Evolutionary conservation across 2,329 filamentous ascomycete species (phyloP).

Genomic region (Pestalotiopsis sp.): DNA sequence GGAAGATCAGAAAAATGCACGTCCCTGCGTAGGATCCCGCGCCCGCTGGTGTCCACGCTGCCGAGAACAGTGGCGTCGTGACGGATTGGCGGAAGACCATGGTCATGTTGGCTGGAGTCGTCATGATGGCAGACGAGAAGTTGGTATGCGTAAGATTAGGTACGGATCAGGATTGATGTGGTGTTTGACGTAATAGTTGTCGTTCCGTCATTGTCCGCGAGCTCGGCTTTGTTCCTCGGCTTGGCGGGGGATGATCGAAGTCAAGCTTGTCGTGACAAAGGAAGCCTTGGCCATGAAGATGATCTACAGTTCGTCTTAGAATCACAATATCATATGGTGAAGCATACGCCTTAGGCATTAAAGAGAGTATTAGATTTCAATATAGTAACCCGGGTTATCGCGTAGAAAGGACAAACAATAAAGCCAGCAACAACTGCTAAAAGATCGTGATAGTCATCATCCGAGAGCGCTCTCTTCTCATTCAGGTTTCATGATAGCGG

Average conservation of each 20-base stretch:
- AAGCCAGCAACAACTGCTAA: not conserved
- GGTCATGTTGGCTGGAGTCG: constrained; percentile 33
- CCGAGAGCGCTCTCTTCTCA: not conserved
- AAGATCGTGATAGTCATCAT: not conserved
- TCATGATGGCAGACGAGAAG: not conserved
- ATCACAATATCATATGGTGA: too few relatives aligned
- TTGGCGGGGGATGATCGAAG: not conserved
- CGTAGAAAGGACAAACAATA: not conserved
- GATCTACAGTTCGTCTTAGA: too few relatives aligned
- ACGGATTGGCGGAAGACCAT: constrained; percentile 56
- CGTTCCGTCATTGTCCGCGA: not conserved
- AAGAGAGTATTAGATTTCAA: not conserved
- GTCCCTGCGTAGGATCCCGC: constrained; percentile 61
- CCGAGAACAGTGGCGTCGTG: constrained; percentile 57
- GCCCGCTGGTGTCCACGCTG: constrained; percentile 56
- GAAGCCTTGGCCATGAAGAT: too few relatives aligned
- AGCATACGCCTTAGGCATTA: too few relatives aligned
- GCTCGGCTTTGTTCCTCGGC: not conserved
- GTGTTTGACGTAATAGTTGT: not conserved
- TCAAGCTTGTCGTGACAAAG: too few relatives aligned
- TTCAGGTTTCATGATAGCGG: not conserved
- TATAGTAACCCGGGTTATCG: not conserved
- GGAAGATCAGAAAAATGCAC: constrained; percentile 64
- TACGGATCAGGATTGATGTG: not conserved
- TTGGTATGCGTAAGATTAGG: not conserved